Conservation (phyloP, 148 eudicot species). For the Cornus florida region DNA sequence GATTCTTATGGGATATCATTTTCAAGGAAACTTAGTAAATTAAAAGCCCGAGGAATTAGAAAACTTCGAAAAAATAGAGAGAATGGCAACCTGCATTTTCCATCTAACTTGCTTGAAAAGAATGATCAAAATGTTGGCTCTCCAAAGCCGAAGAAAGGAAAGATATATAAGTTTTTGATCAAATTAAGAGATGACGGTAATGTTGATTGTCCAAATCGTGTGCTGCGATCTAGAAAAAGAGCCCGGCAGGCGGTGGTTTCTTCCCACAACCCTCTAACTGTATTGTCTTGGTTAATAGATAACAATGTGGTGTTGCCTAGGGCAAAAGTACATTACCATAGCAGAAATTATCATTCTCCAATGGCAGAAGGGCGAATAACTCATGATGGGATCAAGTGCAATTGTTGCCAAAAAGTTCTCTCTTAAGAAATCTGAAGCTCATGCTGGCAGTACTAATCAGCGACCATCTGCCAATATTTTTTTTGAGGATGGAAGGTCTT, state of each 20-base stretch:
- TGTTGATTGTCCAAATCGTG: conserved; percentile 27
- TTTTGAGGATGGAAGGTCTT: conserved; percentile 75
- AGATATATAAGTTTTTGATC: conserved; percentile 15
- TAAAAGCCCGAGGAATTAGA: conserved; percentile 8
- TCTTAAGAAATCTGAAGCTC: conserved; percentile 69
- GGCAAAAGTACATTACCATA: conserved; percentile 53
- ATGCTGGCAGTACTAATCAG: conserved; percentile 57
- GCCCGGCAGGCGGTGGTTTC: conserved; percentile 32
- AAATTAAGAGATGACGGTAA: conserved; percentile 23
- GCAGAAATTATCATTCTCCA: conserved; percentile 21
- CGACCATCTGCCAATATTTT: conserved; percentile 71
- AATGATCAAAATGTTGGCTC: conserved; percentile 9
- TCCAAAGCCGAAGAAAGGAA: conserved; percentile 29
- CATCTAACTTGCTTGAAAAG: conserved; percentile 11
- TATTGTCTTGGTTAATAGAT: conserved; percentile 83
- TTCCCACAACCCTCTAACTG: conserved; percentile 48
- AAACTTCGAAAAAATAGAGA: conserved; percentile 25
- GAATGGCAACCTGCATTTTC: conserved; percentile 7
- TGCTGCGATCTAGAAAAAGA: conserved; percentile 62
- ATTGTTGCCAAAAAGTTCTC: conserved; percentile 58
- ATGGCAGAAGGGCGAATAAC: conserved; percentile 57
- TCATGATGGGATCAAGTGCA: conserved; percentile 76
- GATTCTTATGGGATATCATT: conserved; percentile 11
- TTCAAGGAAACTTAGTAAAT: conserved; percentile 12
- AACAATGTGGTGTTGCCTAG: conserved; percentile 57